Base-by-base conservation (phyloP, 768 basidiomycete genomes). In the Clitopilus hobsonii region DNA sequence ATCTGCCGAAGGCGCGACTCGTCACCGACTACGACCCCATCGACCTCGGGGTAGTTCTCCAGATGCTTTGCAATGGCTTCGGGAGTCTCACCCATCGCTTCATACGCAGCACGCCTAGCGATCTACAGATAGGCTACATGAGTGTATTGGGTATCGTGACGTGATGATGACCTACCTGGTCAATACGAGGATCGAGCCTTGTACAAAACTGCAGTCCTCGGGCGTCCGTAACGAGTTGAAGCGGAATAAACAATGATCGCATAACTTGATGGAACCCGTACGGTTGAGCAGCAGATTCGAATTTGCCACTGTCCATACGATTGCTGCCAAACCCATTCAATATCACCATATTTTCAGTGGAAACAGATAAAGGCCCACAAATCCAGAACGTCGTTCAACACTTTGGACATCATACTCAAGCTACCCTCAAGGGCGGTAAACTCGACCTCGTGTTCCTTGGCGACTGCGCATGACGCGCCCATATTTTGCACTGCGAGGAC, bases 401-500 rank as follows among this genome's bases (percentile, higher is more conserved):
- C 84, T 72, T 86, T 85, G 49, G 80, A 80, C 89, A 89, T 89
- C 82, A 86, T 85, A 54, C 80, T 79, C 49, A 89, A 65, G 57
- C 82, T 84, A 1, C 84, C 84, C 56, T 83, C 82, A 18, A 89
- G 72, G 2, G 85, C 89, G 61, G 81, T 82, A 57, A 89, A 88
- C 72, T 91, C 89, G 52, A 91, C 80, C 51, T 81, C 80, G 60
- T 87, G 81, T 25, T 80, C 76, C 56, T 78, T 79, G 5, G 76
- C 72, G 51, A 91, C 79, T 0, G 78, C 74, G 14, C 83, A 76
- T 5, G 77, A 74, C 0, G 85, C 87, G 55, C 84, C 80, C 76
- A 91, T 81, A 61, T 91, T 91, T 70, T 91, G 90, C 5, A 90
- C 84, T 0, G 89, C 87, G 28, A 91, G 74, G 6, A 89, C 32